phyloP scores from a whole-genome alignment of 2,329 filamentous ascomycete genomes.

The Trichoderma sp. region DNA sequence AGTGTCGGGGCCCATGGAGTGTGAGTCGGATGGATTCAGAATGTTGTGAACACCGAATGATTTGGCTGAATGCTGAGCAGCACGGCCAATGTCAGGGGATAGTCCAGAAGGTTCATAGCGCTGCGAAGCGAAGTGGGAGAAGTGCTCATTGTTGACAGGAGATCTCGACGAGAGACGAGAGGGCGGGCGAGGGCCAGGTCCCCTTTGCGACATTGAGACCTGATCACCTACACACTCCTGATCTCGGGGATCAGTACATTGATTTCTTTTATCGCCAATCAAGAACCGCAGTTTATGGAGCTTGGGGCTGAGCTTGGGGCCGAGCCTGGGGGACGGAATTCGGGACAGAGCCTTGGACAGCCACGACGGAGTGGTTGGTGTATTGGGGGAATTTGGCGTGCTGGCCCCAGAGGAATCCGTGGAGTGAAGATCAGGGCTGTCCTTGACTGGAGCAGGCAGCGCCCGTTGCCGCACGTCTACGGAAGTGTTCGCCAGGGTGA shows the following conservation, averaged over 20 bases:
- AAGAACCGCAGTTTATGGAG: constrained; percentile 23
- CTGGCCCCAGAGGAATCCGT: constrained; percentile 35
- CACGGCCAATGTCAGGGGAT: constrained; percentile 25
- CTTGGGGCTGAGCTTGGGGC: neutral
- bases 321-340: constrained; percentile 26
- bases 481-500: constrained; percentile 36
- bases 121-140: constrained; percentile 24
- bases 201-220: constrained; percentile 63
- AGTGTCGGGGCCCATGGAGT: constrained; percentile 22
- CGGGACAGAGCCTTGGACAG: constrained; percentile 25
- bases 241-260: constrained; percentile 56
- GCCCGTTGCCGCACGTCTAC: constrained; percentile 37
- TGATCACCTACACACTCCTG: constrained; percentile 53
- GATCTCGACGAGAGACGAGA: constrained; percentile 49
- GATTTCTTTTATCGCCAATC: constrained; percentile 37
- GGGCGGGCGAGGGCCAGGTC: constrained; percentile 53
- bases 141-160: constrained; percentile 36
- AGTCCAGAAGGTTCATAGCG: constrained; percentile 26
- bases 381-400: constrained; percentile 35
- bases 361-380: constrained; percentile 36
- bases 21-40: constrained; percentile 37
- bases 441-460: constrained; percentile 26
- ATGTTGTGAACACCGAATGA: constrained; percentile 38
- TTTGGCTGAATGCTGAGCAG: constrained; percentile 27
- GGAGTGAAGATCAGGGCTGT: constrained; percentile 32